Evolutionary conservation across 352 stramenopile species (phyloP), one percentile per base, ranked within the genome.

Genomic region (Lagenidium sp.): DNA sequence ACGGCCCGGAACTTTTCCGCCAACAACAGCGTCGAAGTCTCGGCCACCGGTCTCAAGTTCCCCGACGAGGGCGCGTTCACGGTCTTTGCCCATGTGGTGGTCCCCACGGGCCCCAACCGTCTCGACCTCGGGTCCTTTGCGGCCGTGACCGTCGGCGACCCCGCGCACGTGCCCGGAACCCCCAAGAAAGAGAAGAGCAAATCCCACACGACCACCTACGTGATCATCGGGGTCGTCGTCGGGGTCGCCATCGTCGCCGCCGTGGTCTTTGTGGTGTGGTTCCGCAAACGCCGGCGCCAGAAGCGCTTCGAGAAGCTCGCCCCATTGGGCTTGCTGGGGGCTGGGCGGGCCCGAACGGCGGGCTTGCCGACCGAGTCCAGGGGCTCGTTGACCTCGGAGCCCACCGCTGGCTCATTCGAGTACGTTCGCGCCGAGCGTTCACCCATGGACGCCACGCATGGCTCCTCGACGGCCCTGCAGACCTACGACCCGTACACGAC

Each of bases 21-120:
- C 4, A 48, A 53, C 22, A 59, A 66, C 10, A 23, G 30, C 0
- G 50, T 42, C 8, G 40, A 23, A 12, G 64, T 79, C 28, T 46
- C 41, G 1, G 55, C 46, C 8, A 7, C 47, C 8, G 60, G 44
- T n/a, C 34, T 82, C 19, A 61, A 36, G 31, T 58, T 85, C 16
- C 47, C 60, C 4, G 49, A 21, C 11, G 41, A 60, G 44, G 72
- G 68, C 34, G 71, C 62, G 35, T 82, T 73, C 44, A 66, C 60
- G 26, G 28, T 85, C 16, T 55, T 82, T 32, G 67, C 55, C 4
- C 57, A 73, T 41, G 55, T 46, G 6, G 60, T 68, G 21, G 50
- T 82, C 24, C 61, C 67, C 8, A 81, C 71, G 35, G 63, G 65
- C n/a, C 62, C 37, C 7, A 37, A 59, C 7, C 67, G 67, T 2